Conservation (phyloP, 805 yeast genomes). For the Metschnikowia borealis region DNA sequence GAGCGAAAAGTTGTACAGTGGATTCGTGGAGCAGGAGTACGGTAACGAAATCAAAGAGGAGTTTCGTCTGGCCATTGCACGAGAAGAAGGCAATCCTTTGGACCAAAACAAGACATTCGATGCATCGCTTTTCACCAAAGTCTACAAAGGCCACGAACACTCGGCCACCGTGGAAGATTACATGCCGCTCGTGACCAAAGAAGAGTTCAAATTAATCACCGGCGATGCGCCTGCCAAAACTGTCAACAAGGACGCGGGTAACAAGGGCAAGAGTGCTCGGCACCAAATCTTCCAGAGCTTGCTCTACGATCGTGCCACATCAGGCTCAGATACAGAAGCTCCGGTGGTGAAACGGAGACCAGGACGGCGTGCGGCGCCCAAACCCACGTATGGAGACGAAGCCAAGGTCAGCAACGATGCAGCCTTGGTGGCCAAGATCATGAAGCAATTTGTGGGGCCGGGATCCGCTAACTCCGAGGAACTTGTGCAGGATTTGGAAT, state of each 20-base stretch:
- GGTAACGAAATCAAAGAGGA: slow-evolving; percentile 27
- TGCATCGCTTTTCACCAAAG: slow-evolving; percentile 10
- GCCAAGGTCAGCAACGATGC: slow-evolving; percentile 30
- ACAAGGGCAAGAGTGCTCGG: slow-evolving; percentile 22
- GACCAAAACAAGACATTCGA: slow-evolving; percentile 9
- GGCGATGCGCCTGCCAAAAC: slow-evolving; percentile 35
- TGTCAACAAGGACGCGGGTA: slow-evolving; percentile 16
- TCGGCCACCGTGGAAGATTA: slow-evolving; percentile 33
- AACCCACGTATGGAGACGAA: slow-evolving; percentile 17
- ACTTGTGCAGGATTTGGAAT: slow-evolving; percentile 31
- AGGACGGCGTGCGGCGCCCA: slow-evolving; percentile 33
- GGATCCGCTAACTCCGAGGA: slow-evolving; percentile 33
- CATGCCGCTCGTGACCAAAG: slow-evolving; percentile 37
- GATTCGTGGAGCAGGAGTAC: slow-evolving; percentile 28
- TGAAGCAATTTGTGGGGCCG: slow-evolving; percentile 42
- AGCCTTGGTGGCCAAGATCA: slow-evolving; percentile 36
- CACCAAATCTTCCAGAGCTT: slow-evolving; percentile 40
- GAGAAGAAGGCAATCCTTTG: slow-evolving; percentile 12
- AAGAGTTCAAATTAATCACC: slow-evolving; percentile 37
- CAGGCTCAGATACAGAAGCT: slow-evolving; percentile 35
- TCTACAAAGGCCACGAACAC: slow-evolving; percentile 10
- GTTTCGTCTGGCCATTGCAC: slow-evolving; percentile 15
- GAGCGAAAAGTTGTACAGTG: slow-evolving; percentile 24
- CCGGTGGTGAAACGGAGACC: slow-evolving; percentile 29
- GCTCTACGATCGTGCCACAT: slow-evolving; percentile 34